These are phyloP conservation scores for Colletotrichum sp. DNA, from an alignment of 2,329 filamentous ascomycete genomes.

Conservation along the genomic window DNA sequence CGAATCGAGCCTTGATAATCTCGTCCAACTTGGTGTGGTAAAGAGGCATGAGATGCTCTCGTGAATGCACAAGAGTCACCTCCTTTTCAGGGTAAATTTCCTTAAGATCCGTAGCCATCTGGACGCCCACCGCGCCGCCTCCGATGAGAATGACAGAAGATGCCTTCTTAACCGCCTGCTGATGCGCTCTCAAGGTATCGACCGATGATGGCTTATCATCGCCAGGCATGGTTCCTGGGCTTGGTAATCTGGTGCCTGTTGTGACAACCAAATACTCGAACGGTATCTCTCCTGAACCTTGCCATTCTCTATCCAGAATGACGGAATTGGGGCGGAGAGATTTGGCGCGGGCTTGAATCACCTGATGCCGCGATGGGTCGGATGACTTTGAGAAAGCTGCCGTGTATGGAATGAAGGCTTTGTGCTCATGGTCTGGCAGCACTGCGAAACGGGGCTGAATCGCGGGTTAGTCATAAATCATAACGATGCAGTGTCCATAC, in stretches of 20 bases:
- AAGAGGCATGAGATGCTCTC: conserved; percentile 39
- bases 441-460: conserved; percentile 50
- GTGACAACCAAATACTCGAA: neutral
- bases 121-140: conserved; percentile 54
- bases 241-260: neutral
- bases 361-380: neutral
- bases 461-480: neutral
- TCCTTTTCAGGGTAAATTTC: conserved; percentile 48
- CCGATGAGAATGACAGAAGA: conserved; percentile 40
- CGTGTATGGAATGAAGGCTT: conserved; percentile 53
- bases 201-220: conserved; percentile 24
- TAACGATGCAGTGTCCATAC: accelerated
- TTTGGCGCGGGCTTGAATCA: neutral
- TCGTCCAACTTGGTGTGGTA: conserved; percentile 6
- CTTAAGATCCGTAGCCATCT: conserved; percentile 54
- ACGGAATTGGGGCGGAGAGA: neutral
- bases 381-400: neutral
- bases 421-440: conserved; percentile 42
- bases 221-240: neutral
- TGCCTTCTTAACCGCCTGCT: conserved; percentile 20
- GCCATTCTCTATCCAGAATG: conserved; percentile 3
- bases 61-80: conserved; percentile 53
- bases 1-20: neutral
- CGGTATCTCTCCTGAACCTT: neutral
- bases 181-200: conserved; percentile 35